These are phyloP conservation scores for Ilyonectria sp. DNA, from an alignment of 2,329 filamentous ascomycete genomes.

Conservation along the genomic window DNA sequence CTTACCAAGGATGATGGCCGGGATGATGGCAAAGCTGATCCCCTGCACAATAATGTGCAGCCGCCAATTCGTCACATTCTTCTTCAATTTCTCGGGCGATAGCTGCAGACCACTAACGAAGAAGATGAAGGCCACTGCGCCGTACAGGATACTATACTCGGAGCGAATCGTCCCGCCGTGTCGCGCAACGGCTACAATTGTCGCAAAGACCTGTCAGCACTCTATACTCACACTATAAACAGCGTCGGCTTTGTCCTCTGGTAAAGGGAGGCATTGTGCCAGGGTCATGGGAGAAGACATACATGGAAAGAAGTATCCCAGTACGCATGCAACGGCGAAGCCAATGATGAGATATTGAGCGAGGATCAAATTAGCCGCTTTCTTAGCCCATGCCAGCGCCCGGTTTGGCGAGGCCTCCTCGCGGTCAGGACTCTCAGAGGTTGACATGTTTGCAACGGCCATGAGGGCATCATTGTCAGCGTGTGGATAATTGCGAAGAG, in stretches of 20 bases:
- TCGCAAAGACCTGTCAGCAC: constrained; percentile 22
- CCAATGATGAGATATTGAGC: constrained; percentile 78
- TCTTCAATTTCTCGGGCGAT: constrained; percentile 71
- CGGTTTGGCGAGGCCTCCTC: constrained; percentile 15
- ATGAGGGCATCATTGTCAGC: constrained; percentile 3
- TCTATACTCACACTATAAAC: neutral
- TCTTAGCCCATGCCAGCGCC: constrained; percentile 35
- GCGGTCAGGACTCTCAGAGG: constrained; percentile 29
- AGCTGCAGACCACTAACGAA: constrained; percentile 80
- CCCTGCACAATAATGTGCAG: constrained; percentile 78
- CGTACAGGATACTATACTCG: constrained; percentile 76
- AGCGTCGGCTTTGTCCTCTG: neutral
- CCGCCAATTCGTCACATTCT: constrained; percentile 77
- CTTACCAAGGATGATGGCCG: constrained; percentile 72
- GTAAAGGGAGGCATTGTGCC: neutral
- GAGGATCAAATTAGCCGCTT: constrained; percentile 54
- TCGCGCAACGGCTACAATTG: constrained; percentile 60
- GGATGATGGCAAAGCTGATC: constrained; percentile 77
- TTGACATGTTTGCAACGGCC: constrained; percentile 33
- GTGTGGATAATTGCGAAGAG: neutral
- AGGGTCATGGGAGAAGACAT: constrained; percentile 39
- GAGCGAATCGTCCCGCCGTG: constrained; percentile 66
- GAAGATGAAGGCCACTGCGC: constrained; percentile 79
- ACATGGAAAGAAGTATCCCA: constrained; percentile 62
- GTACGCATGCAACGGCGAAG: constrained; percentile 68